These are phyloP conservation scores for Pyricularia pennisetigena DNA, from an alignment of 2,329 filamentous ascomycete species.

Conservation along the genomic window DNA sequence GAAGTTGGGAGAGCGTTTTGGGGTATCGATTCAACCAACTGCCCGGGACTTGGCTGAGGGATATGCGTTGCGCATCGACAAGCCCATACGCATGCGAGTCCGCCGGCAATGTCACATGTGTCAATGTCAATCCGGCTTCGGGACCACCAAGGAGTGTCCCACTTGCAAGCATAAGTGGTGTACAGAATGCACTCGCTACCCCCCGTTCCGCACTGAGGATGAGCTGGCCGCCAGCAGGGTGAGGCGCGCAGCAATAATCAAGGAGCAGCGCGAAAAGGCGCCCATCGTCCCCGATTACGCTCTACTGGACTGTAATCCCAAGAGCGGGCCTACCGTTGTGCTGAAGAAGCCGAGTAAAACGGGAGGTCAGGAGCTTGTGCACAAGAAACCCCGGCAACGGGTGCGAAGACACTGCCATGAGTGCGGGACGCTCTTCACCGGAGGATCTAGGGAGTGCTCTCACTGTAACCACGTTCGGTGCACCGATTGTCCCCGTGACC, in stretches of 20 bases:
- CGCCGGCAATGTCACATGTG: conserved; percentile 77
- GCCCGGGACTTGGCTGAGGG: conserved; percentile 44
- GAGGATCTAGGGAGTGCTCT: conserved; percentile 51
- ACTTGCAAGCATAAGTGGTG: conserved; percentile 74
- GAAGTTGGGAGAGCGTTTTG: conserved; percentile 44
- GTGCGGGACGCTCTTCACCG: conserved; percentile 54
- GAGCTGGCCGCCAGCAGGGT: conserved; percentile 43
- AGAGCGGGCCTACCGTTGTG: conserved; percentile 34
- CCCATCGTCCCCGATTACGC: conserved; percentile 42
- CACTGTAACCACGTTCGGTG: conserved; percentile 66
- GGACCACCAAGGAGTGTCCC: conserved; percentile 60
- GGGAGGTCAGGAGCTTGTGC: conserved; percentile 61
- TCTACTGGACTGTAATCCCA: conserved; percentile 16
- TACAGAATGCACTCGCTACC: conserved; percentile 68
- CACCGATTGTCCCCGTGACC: conserved; percentile 70
- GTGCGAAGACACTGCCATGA: conserved; percentile 68
- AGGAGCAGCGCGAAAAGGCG: conserved; percentile 48
- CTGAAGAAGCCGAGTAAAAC: conserved; percentile 56
- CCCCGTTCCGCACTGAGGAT: conserved; percentile 51
- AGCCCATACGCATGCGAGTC: conserved; percentile 68
- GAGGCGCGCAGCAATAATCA: conserved; percentile 35
- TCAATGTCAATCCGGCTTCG: conserved; percentile 67
- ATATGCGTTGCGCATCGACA: conserved; percentile 56
- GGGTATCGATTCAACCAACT: conserved; percentile 42
- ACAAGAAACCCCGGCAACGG: conserved; percentile 62